These are phyloP conservation scores for Sutorius eximius DNA, from an alignment of 1,284 basidiomycete species.

Conservation along the genomic window DNA sequence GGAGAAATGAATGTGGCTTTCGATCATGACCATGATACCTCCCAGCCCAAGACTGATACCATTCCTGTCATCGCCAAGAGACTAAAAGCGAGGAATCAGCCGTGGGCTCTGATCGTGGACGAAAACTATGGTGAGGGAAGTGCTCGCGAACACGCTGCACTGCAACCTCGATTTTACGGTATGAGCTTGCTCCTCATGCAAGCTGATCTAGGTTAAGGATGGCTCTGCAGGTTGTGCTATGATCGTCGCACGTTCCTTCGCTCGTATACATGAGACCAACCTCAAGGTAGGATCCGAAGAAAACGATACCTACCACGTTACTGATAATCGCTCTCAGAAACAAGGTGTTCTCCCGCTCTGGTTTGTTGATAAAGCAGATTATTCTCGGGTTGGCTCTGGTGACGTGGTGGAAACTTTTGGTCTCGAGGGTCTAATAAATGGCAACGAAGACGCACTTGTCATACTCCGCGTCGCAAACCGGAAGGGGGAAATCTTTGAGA, in stretches of 20 bases:
- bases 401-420: constrained; percentile 47
- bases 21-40: constrained; percentile 57
- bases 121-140: constrained; percentile 98
- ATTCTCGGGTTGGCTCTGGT: constrained; percentile 77
- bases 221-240: constrained; percentile 64
- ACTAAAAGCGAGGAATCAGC: constrained; percentile 77
- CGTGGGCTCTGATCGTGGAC: constrained; percentile 95
- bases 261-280: constrained; percentile 98
- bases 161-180: constrained; percentile 96
- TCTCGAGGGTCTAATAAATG: constrained; percentile 50
- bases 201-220: not conserved
- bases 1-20: constrained; percentile 89
- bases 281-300: constrained; percentile 65
- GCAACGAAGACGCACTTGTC: constrained; percentile 51
- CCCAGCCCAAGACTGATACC: constrained; percentile 64
- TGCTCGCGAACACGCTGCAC: constrained; percentile 96
- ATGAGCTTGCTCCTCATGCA: constrained; percentile 22
- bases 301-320: not conserved
- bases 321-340: constrained; percentile 57
- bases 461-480: constrained; percentile 71
- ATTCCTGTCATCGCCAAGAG: constrained; percentile 90
- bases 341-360: constrained; percentile 92
- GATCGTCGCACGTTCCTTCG: constrained; percentile 91
- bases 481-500: constrained; percentile 62
- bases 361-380: constrained; percentile 86